A percentile compares a stretch with the other conserved stretches of the same genome.
phyloP scores from a whole-genome alignment of 805 yeast species.

The Yarrowia sp. region DNA sequence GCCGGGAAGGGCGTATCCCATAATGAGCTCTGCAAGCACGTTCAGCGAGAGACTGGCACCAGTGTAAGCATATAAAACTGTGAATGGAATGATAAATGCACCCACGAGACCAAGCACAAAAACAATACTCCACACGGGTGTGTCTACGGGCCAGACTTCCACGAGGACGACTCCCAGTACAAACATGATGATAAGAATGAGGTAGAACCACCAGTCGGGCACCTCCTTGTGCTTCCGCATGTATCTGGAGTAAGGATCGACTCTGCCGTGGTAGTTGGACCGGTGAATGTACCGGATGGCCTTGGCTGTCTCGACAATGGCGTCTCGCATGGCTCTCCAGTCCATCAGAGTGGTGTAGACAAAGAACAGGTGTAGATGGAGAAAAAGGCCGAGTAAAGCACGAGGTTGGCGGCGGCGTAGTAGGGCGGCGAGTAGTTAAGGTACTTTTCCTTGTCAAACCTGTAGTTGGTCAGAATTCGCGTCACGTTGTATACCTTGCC shows the following conservation, averaged over 20 bases:
- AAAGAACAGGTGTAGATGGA: slow-evolving; percentile 56
- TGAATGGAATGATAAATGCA: slow-evolving; percentile 60
- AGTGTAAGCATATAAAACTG: slow-evolving; percentile 58
- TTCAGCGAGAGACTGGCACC: slow-evolving; percentile 56
- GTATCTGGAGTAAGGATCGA: slow-evolving; percentile 50
- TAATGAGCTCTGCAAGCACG: slow-evolving; percentile 59
- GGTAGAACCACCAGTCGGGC: too few relatives aligned
- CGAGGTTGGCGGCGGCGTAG: slow-evolving; percentile 49
- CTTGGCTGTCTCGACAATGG: too few relatives aligned
- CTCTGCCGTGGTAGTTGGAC: slow-evolving; percentile 37
- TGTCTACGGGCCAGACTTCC: too few relatives aligned
- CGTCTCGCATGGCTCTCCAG: too few relatives aligned
- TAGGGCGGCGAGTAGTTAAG: slow-evolving; percentile 63
- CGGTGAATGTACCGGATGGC: too few relatives aligned
- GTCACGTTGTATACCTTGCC: slow-evolving; percentile 50
- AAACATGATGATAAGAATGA: too few relatives aligned
- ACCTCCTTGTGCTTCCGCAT: slow-evolving; percentile 49
- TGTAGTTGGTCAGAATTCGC: slow-evolving; percentile 40
- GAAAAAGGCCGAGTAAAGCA: slow-evolving; percentile 54
- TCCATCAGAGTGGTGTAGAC: too few relatives aligned
- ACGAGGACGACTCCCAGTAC: too few relatives aligned
- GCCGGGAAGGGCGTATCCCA: slow-evolving; percentile 67
- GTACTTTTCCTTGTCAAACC: slow-evolving; percentile 48
- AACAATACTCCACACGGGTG: too few relatives aligned
- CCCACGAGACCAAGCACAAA: slow-evolving; percentile 52